Evolutionary conservation across 208 protist species (phyloP).

Genomic region (Plasmodiophora brassicae): DNA sequence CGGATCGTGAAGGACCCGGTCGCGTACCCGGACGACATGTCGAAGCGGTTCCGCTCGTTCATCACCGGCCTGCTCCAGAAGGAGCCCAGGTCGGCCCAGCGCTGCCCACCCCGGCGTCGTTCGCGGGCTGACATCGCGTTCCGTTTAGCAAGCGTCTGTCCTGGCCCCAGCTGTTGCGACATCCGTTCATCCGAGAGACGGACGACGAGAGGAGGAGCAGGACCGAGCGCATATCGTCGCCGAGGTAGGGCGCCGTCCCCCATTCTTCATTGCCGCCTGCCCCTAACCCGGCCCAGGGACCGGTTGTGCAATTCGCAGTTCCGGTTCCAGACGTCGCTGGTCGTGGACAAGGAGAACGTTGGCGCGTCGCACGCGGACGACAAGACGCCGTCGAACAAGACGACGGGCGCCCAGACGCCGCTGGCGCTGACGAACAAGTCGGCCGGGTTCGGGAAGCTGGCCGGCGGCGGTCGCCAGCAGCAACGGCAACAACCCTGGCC

Average conservation of each 20-base stretch:
- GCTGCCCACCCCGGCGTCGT: too few species aligned
- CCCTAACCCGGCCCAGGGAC: background rate
- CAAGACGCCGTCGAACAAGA: background rate
- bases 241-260: background rate
- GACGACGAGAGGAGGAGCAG: background rate
- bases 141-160: background rate
- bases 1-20: constrained; percentile 81
- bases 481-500: background rate
- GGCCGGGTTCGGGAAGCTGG: too few species aligned
- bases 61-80: constrained; percentile 87
- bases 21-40: constrained; percentile 78
- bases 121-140: background rate
- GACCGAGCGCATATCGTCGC: background rate
- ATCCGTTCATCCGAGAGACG: constrained; percentile 48
- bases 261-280: background rate
- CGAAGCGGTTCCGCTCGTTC: constrained; percentile 75
- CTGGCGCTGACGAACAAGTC: too few species aligned
- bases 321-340: background rate
- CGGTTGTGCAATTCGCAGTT: background rate
- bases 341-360: background rate
- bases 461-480: background rate
- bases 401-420: too few species aligned
- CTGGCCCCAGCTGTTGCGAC: constrained; percentile 42
- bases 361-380: too few species aligned
- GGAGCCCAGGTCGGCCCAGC: constrained; percentile 56